Conservation (phyloP, 192 early-diverging fungal genomes). For the Geranomyces michiganensis region DNA sequence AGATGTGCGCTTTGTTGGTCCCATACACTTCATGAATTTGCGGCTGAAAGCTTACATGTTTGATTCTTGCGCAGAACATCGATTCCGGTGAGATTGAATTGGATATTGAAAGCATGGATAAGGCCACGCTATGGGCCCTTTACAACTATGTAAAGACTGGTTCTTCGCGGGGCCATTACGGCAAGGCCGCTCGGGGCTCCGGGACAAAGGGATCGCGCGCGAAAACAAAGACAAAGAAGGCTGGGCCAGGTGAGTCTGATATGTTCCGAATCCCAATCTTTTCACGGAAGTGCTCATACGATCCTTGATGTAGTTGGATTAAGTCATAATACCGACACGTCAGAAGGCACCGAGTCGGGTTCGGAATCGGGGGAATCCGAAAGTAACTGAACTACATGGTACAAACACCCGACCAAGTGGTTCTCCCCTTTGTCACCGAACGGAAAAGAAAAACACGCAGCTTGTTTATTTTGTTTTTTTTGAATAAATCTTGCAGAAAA, state of each 20-base stretch:
- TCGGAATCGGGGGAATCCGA: slow-evolving; percentile 1
- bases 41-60: background rate
- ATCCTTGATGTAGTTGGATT: background rate
- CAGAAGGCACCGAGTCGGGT: background rate
- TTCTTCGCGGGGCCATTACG: background rate
- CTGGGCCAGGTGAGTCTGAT: slow-evolving; percentile 9
- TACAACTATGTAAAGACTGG: slow-evolving; percentile 77
- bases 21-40: background rate
- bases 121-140: slow-evolving; percentile 77
- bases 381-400: background rate
- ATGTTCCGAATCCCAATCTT: too few relatives aligned
- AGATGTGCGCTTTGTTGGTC: slow-evolving; percentile 47
- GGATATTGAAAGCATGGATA: slow-evolving; percentile 90
- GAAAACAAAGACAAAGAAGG: slow-evolving; percentile 4
- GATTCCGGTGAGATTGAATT: slow-evolving; percentile 90
- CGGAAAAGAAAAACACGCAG: too few relatives aligned
- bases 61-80: slow-evolving; percentile 26
- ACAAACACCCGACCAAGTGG: too few relatives aligned
- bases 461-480: too few relatives aligned
- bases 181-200: too few relatives aligned
- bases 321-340: slow-evolving; percentile 1
- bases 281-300: background rate
- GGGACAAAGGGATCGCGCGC: background rate
- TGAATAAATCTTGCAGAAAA: too few relatives aligned
- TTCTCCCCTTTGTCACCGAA: too few relatives aligned